A percentile compares a stretch with the other conserved stretches of the same genome.
Conservation (phyloP, 139 green algal genomes). For the Zygnema circumcarinatum region DNA sequence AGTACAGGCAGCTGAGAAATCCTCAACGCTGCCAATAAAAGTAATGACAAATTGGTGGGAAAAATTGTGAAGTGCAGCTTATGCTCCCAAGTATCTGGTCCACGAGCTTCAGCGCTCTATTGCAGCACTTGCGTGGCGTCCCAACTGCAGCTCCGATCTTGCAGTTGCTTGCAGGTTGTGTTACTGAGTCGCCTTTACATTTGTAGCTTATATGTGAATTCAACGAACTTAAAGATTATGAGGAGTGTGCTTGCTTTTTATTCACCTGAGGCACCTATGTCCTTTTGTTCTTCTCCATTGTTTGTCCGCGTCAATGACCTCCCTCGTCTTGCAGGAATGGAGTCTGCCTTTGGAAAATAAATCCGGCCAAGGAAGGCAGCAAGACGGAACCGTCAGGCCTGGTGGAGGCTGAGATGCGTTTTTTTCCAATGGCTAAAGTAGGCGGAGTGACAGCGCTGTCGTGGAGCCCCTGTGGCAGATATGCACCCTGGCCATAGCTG, state of each 20-base stretch:
- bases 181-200: no score
- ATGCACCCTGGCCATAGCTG: background rate
- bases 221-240: no score
- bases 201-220: no score
- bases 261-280: no score
- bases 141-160: background rate
- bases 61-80: background rate
- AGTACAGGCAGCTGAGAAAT: no score
- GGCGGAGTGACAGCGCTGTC: background rate
- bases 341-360: background rate
- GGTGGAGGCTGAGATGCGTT: background rate
- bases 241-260: no score
- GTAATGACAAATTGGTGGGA: no score
- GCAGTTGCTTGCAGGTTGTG: background rate
- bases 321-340: background rate
- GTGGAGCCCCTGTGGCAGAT: background rate
- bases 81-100: background rate
- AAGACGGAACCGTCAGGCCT: background rate
- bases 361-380: background rate
- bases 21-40: no score
- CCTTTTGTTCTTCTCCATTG: no score
- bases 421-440: background rate
- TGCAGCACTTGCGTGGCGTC: background rate
- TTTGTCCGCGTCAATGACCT: no score
- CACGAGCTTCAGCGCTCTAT: background rate